A percentile compares a stretch with the other conserved stretches of the same genome.
Conservation (phyloP, 768 basidiomycete species). For the Naganishia vishniacii region DNA sequence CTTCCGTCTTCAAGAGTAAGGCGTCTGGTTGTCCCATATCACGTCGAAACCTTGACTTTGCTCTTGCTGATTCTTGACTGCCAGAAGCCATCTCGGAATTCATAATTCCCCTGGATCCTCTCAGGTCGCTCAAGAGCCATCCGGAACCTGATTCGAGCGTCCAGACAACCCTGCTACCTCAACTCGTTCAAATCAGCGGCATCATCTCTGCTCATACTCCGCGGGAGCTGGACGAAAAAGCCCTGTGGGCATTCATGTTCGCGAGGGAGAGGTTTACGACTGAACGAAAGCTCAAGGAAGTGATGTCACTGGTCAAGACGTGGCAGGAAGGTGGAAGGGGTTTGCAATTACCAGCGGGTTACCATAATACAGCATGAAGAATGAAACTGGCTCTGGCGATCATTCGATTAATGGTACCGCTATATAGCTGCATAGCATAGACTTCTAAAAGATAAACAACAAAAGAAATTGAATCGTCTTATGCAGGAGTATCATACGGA, state of each 20-base stretch:
- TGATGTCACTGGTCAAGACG: conserved; percentile 13
- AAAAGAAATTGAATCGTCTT: too few species aligned
- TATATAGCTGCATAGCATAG: too few species aligned
- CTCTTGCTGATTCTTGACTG: not conserved
- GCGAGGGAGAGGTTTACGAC: conserved; percentile 26
- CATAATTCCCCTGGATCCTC: conserved; percentile 27
- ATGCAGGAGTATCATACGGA: too few species aligned
- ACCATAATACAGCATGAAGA: not conserved
- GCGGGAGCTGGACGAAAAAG: conserved; percentile 21
- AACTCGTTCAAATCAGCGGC: conserved; percentile 19
- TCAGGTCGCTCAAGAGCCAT: not conserved
- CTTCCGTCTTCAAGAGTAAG: conserved; percentile 29
- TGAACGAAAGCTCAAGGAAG: not conserved
- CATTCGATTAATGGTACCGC: too few species aligned
- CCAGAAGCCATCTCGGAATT: conserved; percentile 28
- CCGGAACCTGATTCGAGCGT: not conserved
- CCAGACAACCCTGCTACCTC: conserved; percentile 7
- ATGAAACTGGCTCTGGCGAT: too few species aligned
- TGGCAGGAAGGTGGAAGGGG: conserved; percentile 32
- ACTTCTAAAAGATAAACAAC: too few species aligned
- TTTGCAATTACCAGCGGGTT: conserved; percentile 23
- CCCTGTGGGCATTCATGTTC: conserved; percentile 29
- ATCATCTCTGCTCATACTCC: conserved; percentile 2
- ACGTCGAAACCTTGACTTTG: not conserved
- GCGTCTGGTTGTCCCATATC: not conserved